Conservation (phyloP, 1,284 basidiomycete genomes). For the Rhodotorula sp. region DNA sequence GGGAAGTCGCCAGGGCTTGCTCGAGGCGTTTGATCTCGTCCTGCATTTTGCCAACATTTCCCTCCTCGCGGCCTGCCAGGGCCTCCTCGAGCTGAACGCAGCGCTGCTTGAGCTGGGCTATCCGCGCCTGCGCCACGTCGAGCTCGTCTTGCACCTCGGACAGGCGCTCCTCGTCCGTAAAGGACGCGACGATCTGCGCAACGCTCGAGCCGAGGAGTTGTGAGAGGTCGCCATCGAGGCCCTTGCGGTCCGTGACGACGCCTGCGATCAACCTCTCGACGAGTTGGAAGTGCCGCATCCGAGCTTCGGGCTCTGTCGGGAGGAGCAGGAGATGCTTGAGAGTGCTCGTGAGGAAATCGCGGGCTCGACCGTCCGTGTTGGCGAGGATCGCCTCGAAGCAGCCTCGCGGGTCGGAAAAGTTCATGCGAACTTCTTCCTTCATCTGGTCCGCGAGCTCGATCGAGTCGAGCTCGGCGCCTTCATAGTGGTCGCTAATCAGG, state of each 20-base stretch:
- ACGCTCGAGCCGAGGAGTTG: constrained; percentile 85
- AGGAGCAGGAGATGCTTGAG: constrained; percentile 91
- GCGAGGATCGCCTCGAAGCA: constrained; percentile 78
- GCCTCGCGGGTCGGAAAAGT: constrained; percentile 78
- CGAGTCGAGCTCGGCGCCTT: constrained; percentile 74
- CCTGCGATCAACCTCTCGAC: constrained; percentile 90
- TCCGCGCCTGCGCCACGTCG: constrained; percentile 63
- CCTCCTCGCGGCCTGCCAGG: constrained; percentile 73
- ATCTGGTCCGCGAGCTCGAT: constrained; percentile 70
- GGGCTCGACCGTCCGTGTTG: constrained; percentile 71
- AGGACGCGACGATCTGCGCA: constrained; percentile 79
- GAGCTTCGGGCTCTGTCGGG: constrained; percentile 76
- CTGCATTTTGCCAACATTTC: constrained; percentile 79
- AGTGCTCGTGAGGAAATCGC: constrained; percentile 83
- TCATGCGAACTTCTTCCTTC: constrained; percentile 71
- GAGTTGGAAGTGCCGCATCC: constrained; percentile 86
- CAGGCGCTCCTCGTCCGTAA: constrained; percentile 85
- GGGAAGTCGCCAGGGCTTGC: constrained; percentile 72
- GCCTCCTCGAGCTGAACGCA: constrained; percentile 67
- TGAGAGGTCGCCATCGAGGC: constrained; percentile 68
- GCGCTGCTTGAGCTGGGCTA: constrained; percentile 60
- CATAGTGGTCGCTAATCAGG: constrained; percentile 67
- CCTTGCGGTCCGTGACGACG: constrained; percentile 82
- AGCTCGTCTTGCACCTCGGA: constrained; percentile 77
- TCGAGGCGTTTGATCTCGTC: constrained; percentile 69